phyloP scores from a whole-genome alignment of 2,329 filamentous ascomycete genomes.

The Fusarium chaquense region DNA sequence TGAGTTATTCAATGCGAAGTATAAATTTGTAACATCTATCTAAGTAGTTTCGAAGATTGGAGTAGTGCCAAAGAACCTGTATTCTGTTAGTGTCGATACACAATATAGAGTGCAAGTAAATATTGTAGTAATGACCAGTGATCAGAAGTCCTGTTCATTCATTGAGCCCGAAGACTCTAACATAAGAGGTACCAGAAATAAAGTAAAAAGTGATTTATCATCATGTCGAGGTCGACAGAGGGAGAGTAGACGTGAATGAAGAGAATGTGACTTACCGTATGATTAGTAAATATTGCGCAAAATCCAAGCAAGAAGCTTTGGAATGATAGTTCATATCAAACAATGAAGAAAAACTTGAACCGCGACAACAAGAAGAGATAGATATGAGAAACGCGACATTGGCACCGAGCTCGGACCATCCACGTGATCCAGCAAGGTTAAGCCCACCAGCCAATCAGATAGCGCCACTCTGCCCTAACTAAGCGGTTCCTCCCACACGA shows the following conservation, averaged over 20 bases:
- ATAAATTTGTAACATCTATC: neutral
- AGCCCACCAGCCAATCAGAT: neutral
- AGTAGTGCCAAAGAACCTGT: slow-evolving; percentile 1
- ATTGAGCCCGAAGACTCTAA: slow-evolving; percentile 78
- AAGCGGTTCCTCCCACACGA: slow-evolving; percentile 51
- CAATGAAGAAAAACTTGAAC: slow-evolving; percentile 25
- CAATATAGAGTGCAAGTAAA: slow-evolving; percentile 15
- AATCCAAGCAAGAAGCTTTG: neutral
- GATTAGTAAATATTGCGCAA: neutral
- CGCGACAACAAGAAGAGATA: slow-evolving; percentile 25
- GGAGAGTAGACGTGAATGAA: slow-evolving; percentile 1
- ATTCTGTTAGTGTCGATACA: slow-evolving; percentile 36
- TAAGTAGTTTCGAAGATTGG: too few species aligned
- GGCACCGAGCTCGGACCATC: slow-evolving; percentile 5
- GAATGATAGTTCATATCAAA: neutral
- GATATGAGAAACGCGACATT: slow-evolving; percentile 36
- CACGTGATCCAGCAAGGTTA: slow-evolving; percentile 31
- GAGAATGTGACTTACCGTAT: slow-evolving; percentile 51
- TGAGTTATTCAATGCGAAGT: neutral
- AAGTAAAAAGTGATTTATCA: slow-evolving; percentile 73
- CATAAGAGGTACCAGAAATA: slow-evolving; percentile 99
- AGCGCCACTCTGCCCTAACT: slow-evolving; percentile 58
- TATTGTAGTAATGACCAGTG: slow-evolving; percentile 32
- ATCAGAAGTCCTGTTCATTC: slow-evolving; percentile 92
- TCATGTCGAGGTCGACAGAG: slow-evolving; percentile 64